Conservation (phyloP, 2,329 filamentous ascomycete species). For the Sarocladium oryzae region DNA sequence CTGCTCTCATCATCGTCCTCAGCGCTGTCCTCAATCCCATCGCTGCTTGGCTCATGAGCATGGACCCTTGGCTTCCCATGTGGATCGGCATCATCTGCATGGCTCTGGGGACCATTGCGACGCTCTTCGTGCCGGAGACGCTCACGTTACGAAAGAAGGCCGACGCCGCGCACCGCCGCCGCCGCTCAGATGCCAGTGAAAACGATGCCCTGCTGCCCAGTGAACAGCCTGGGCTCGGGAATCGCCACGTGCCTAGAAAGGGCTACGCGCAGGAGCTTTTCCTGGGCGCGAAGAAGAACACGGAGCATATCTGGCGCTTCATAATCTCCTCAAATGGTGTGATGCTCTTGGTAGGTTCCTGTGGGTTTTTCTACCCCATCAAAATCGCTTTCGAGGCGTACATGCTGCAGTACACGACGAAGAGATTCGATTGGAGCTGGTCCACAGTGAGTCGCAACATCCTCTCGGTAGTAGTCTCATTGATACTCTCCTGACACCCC, state of each 20-base stretch:
- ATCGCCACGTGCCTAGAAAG: constrained; percentile 7
- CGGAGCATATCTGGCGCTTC: constrained; percentile 31
- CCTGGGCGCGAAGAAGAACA: constrained; percentile 14
- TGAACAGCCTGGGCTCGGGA: not conserved
- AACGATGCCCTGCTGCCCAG: not conserved
- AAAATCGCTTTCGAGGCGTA: constrained; percentile 15
- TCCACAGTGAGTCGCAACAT: constrained; percentile 24
- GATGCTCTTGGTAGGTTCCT: constrained; percentile 31
- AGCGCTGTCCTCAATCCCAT: constrained; percentile 33
- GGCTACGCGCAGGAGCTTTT: constrained; percentile 10
- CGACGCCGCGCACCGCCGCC: constrained; percentile 13
- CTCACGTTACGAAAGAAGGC: constrained; percentile 25
- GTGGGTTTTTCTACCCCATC: constrained; percentile 20
- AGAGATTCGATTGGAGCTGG: constrained; percentile 43
- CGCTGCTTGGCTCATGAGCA: constrained; percentile 31
- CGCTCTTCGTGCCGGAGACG: constrained; percentile 36
- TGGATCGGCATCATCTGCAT: constrained; percentile 26
- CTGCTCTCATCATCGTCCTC: constrained; percentile 25
- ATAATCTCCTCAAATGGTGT: constrained; percentile 32
- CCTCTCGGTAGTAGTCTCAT: not conserved
- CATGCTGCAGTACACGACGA: constrained; percentile 44
- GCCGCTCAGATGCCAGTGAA: not conserved
- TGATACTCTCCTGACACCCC: not conserved
- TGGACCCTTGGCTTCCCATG: constrained; percentile 34
- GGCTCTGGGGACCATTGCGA: constrained; percentile 20